Evolutionary conservation across 345 rosid species (phyloP).

Genomic region (Xanthoceras sorbifolium): DNA sequence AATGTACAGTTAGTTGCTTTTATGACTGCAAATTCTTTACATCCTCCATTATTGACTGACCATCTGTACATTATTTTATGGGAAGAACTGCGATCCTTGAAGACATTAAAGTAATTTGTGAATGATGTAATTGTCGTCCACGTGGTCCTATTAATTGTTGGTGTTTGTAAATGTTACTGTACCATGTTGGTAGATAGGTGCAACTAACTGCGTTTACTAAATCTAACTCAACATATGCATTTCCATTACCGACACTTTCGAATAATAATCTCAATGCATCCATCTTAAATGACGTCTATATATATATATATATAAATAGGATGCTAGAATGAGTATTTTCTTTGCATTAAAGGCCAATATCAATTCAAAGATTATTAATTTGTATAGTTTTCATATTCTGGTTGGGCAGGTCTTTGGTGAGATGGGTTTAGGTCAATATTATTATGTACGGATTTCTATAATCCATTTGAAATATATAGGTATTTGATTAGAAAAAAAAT

Average conservation of each 20-base stretch:
- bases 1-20: neutral
- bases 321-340: neutral
- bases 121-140: neutral
- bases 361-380: too few species aligned
- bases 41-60: neutral
- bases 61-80: neutral
- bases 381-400: neutral
- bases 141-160: neutral
- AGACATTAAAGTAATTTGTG: neutral
- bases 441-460: neutral
- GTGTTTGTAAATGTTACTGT: neutral
- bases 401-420: neutral
- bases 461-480: too few species aligned
- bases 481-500: too few species aligned
- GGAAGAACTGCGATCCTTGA: neutral
- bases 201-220: slow-evolving; percentile 10
- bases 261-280: neutral
- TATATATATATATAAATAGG: too few species aligned
- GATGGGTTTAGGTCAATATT: neutral
- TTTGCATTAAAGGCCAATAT: too few species aligned
- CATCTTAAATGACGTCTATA: neutral
- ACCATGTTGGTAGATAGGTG: slow-evolving; percentile 13
- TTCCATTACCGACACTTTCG: neutral
- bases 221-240: neutral
- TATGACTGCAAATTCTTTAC: neutral